These are phyloP conservation scores for Kandelia obovata DNA, from an alignment of 345 rosid genomes.

Conservation along the genomic window DNA sequence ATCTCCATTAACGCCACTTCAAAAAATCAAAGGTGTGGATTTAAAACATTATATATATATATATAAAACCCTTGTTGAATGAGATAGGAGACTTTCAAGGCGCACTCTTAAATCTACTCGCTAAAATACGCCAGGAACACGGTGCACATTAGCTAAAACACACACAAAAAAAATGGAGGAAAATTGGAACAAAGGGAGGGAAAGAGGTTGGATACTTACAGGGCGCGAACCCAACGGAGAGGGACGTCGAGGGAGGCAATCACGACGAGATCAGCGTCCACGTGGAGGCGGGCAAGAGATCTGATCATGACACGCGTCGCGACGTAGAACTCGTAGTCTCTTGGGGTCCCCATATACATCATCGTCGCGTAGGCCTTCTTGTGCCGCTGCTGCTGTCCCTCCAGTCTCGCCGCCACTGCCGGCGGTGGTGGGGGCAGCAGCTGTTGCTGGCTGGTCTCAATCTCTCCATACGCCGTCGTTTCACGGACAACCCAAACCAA, in stretches of 20 bases:
- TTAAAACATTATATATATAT: too few species aligned
- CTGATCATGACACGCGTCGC: conserved; percentile 90
- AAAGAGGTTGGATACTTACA: conserved; percentile 45
- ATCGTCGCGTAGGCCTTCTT: conserved; percentile 91
- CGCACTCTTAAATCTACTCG: background rate
- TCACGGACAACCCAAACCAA: background rate
- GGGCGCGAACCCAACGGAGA: conserved; percentile 60
- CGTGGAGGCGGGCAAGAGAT: conserved; percentile 59
- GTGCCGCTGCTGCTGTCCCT: conserved; percentile 28
- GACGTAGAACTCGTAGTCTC: conserved; percentile 95
- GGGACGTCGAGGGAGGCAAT: conserved; percentile 96
- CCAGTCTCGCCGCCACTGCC: too few species aligned
- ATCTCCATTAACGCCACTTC: too few species aligned
- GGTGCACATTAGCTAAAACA: conserved; percentile 6
- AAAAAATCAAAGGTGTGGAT: too few species aligned
- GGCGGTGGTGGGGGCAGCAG: background rate
- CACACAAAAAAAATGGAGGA: background rate
- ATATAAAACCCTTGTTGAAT: too few species aligned
- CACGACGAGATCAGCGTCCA: conserved; percentile 90
- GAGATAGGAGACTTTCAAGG: too few species aligned
- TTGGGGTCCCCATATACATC: conserved; percentile 99
- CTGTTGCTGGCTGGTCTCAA: background rate
- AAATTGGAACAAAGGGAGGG: background rate
- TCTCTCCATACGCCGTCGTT: conserved; percentile 24
- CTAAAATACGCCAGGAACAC: background rate